Base-by-base conservation (phyloP, 768 basidiomycete genomes). In the Baorangia bicolor region DNA sequence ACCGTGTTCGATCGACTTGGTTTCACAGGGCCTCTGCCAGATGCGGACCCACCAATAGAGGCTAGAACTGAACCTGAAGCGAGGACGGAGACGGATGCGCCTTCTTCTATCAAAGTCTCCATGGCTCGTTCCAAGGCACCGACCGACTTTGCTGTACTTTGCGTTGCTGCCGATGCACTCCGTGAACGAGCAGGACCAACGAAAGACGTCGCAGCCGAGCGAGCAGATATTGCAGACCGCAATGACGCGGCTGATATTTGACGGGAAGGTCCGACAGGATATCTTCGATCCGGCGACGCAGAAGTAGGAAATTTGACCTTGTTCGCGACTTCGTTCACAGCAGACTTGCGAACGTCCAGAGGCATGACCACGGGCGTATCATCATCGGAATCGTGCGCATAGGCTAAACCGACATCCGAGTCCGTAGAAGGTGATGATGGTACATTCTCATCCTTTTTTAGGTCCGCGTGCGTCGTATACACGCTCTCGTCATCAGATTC, bases 1-100 rank as follows among this genome's bases (percentile, higher is more conserved):
- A 82, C 81, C 33, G 79, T 86, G 63, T 81, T 83, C 60, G 80
- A 83, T 53, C 82, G 67, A 50, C 69, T 71, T 21, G 73, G 73
- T 21, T 73, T 71, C 35, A 71, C 68, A 61, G 59, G 13, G 21
- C 47, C 37, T 56, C 69, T 60, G 20, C 51, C 49, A 28, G 63
- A 25, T 20, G 59, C 40, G 6, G 63, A 44, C 4, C 64, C 63
- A 44, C 65, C 60, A 21, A 72, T 65, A 10, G 71, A 65, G 23
- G 72, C 69, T 23, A 70, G 55, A 13, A 71, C 71, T 1, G 70
- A 71, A 20, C 70, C 70, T 3, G 70, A 72, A 20, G 72, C 72
- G 14, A 72, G 72, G 35, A 73, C 57, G 5, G 70, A 72, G 46
- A 73, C 60, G 2, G 71, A 74, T 35, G 65, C 66, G 49, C 72